Evolutionary conservation across 768 basidiomycete species (phyloP).

Genomic region (Stropharia rugosoannulata): DNA sequence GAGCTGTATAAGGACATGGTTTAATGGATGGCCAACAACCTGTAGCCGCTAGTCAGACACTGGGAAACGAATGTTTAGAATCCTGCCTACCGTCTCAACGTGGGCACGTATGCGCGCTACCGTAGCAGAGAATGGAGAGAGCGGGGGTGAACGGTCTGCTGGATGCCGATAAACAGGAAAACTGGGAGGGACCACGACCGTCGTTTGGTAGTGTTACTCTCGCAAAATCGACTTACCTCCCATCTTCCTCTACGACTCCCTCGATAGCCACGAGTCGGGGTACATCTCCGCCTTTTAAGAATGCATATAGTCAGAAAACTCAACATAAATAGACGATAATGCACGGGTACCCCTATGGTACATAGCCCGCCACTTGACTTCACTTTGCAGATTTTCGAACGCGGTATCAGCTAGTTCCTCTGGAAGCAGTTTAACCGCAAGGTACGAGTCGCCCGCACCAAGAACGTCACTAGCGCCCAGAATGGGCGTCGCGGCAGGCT

Average conservation of each 20-base stretch:
- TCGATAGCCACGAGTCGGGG: conserved; percentile 36
- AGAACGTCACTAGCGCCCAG: conserved; percentile 31
- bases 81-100: conserved; percentile 45
- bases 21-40: conserved; percentile 60
- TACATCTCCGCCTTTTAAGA: conserved; percentile 60
- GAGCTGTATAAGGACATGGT: conserved; percentile 81
- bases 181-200: conserved; percentile 29
- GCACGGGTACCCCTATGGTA: conserved; percentile 69
- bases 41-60: conserved; percentile 6
- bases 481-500: conserved; percentile 1
- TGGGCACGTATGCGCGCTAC: conserved; percentile 62
- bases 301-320: neutral
- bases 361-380: conserved; percentile 77
- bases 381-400: conserved; percentile 56
- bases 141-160: conserved; percentile 72
- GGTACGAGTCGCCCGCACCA: conserved; percentile 68
- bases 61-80: neutral
- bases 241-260: conserved; percentile 34
- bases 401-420: conserved; percentile 50
- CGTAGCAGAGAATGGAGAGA: conserved; percentile 66
- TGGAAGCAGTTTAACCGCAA: conserved; percentile 60
- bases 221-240: conserved; percentile 27
- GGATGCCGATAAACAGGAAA: conserved; percentile 84
- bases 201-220: neutral
- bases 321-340: neutral